Conservation (phyloP, 352 stramenopile species). For the Bremia lactucae region DNA sequence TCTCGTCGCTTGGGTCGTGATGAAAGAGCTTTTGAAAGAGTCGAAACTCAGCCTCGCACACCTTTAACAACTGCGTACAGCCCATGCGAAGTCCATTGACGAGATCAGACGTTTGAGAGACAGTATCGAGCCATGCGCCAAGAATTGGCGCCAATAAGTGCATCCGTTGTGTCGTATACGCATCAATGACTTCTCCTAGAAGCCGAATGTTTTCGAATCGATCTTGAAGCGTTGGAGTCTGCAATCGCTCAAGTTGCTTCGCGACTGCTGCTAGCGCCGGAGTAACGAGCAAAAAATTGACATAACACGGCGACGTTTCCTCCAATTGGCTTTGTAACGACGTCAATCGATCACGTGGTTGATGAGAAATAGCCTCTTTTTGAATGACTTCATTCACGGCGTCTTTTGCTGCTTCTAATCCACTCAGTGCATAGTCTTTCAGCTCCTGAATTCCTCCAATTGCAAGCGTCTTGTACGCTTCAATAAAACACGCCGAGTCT, state of each 20-base stretch:
- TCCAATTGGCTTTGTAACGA: slow-evolving; percentile 30
- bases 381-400: slow-evolving; percentile 47
- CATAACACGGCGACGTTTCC: slow-evolving; percentile 65
- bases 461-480: slow-evolving; percentile 59
- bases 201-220: slow-evolving; percentile 32
- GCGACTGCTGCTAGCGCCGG: slow-evolving; percentile 45
- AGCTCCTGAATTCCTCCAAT: slow-evolving; percentile 49
- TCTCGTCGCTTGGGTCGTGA: slow-evolving; percentile 37
- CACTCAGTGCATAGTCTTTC: slow-evolving; percentile 61
- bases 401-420: slow-evolving; percentile 55
- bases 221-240: slow-evolving; percentile 17
- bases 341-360: slow-evolving; percentile 5
- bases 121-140: slow-evolving; percentile 30
- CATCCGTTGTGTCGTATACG: slow-evolving; percentile 49
- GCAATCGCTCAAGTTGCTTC: slow-evolving; percentile 50
- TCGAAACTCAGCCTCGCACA: slow-evolving; percentile 67
- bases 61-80: slow-evolving; percentile 49
- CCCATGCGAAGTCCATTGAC: slow-evolving; percentile 61
- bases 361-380: slow-evolving; percentile 10
- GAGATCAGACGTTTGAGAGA: slow-evolving; percentile 53
- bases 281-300: slow-evolving; percentile 64
- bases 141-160: slow-evolving; percentile 47
- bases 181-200: slow-evolving; percentile 41
- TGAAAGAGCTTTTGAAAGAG: slow-evolving; percentile 68
- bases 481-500: slow-evolving; percentile 60